Base-by-base conservation (phyloP, 768 basidiomycete genomes). In the Pulveroboletus ravenelii region DNA sequence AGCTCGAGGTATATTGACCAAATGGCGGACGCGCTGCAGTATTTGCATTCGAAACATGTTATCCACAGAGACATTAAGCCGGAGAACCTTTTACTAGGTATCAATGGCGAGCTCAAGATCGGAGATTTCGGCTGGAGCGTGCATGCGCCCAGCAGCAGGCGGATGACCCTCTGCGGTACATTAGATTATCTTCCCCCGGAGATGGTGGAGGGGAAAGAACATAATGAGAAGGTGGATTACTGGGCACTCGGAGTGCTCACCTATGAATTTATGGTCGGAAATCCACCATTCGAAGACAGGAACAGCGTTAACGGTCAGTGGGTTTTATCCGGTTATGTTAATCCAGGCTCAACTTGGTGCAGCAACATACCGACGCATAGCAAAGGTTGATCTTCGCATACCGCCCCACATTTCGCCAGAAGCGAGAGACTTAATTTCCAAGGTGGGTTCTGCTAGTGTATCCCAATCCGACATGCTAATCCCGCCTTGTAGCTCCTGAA, bases 21-120 rank as follows among this genome's bases (percentile, higher is more conserved):
- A 66, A 97, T 99, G 95, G 89, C 94, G 10, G 95, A 98, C 68
- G 96, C 95, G 3, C 72, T 99, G 40, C 75, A 74, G 10, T 99
- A 99, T 65, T 78, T 98, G 15, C 96, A 99, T 65, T 73, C 77
- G 46, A 99, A 98, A 64, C 94, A 98, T 63, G 93, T 99, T 62
- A 99, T 98, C 45, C 96, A 99, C 68, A 83, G 96, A 30, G 96
- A 99, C 62, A 99, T 99, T 73, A 99, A 99, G 70, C 96, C 96
- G 0, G 95, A 99, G 72, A 99, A 99, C 67, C 70, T 99, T 43
- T 78, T 99, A 30, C 74, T 98, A 12, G 94, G 94, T 10, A 81
- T 98, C 61, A 92, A 93, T 59, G 95, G 95, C 36, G 95, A 98
- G 66, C 75, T 99, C 60, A 98, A 99, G 77, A 95, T 99, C 54